Evolutionary conservation across 2,329 filamentous ascomycete species (phyloP).

Genomic region (Chalaropsis thielavioides): DNA sequence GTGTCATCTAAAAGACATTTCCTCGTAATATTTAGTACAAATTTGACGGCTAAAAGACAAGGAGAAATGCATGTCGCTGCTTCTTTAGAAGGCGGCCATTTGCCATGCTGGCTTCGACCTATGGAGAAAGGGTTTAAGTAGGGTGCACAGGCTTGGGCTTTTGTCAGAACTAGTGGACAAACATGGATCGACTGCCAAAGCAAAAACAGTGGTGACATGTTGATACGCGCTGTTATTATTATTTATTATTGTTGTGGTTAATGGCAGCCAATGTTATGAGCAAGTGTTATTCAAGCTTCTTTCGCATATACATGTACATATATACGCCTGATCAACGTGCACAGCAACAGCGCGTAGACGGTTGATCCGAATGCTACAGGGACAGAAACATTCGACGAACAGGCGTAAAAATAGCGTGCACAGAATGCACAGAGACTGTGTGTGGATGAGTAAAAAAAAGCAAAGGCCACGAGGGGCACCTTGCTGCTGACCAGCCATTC

Average conservation of each 20-base stretch:
- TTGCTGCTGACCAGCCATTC: not conserved
- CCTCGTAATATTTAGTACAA: too few species aligned
- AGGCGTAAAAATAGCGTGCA: slow-evolving; percentile 1
- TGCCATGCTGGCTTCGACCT: not conserved
- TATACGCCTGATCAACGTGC: not conserved
- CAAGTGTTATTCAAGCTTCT: not conserved
- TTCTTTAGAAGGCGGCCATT: not conserved
- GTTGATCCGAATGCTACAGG: not conserved
- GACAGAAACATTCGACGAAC: slow-evolving; percentile 5
- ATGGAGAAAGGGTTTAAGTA: not conserved
- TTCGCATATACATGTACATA: not conserved
- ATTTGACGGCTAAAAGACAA: too few species aligned
- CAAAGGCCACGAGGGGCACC: not conserved
- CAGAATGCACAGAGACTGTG: not conserved
- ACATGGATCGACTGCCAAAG: slow-evolving; percentile 5
- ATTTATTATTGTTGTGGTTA: not conserved
- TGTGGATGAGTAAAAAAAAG: not conserved
- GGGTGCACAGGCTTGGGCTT: not conserved
- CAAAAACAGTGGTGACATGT: not conserved
- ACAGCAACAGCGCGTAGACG: not conserved
- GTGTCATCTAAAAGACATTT: too few species aligned
- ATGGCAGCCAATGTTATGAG: not conserved
- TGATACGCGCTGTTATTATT: not conserved
- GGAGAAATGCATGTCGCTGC: too few species aligned
- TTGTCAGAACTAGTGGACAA: not conserved